Percentiles rank a stretch among this genome's conserved stretches.
Conservation (phyloP, 352 stramenopile genomes). For the Globisporangium ultimum region DNA sequence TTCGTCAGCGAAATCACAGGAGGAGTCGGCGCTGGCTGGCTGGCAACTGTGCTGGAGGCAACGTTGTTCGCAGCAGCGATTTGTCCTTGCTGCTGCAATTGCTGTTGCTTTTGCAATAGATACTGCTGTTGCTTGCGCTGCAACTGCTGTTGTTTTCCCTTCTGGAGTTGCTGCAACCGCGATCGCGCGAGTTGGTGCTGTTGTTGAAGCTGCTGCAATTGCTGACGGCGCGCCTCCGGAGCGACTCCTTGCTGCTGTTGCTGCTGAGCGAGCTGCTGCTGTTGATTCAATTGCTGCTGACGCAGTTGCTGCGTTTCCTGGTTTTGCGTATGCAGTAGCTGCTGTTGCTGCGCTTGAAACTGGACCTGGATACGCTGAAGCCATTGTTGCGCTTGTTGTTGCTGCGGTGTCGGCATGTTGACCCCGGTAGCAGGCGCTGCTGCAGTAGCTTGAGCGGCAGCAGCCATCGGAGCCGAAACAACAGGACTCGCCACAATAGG, state of each 20-base stretch:
- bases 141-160: slow-evolving; percentile 79
- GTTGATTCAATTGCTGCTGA: slow-evolving; percentile 71
- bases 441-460: background rate
- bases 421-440: slow-evolving; percentile 12
- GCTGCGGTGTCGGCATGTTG: slow-evolving; percentile 31
- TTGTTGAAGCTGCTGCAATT: slow-evolving; percentile 75
- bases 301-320: slow-evolving; percentile 76
- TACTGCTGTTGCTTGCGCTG: slow-evolving; percentile 81
- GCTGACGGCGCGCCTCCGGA: slow-evolving; percentile 55
- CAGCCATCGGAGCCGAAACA: slow-evolving; percentile 8
- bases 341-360: slow-evolving; percentile 76
- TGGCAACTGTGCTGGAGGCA: slow-evolving; percentile 21
- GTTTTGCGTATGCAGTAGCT: slow-evolving; percentile 68
- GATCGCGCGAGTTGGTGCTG: slow-evolving; percentile 66
- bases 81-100: slow-evolving; percentile 51
- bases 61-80: slow-evolving; percentile 17
- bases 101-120: slow-evolving; percentile 72
- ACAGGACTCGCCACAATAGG: slow-evolving; percentile 8
- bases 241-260: slow-evolving; percentile 65
- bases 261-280: slow-evolving; percentile 69
- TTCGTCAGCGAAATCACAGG: slow-evolving; percentile 33
- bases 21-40: slow-evolving; percentile 26
- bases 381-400: slow-evolving; percentile 77
- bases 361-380: slow-evolving; percentile 80
- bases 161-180: slow-evolving; percentile 70